Evolutionary conservation across 768 basidiomycete genomes (phyloP), one percentile per base, ranked within the genome.

Genomic region (Floccularia luteovirens): DNA sequence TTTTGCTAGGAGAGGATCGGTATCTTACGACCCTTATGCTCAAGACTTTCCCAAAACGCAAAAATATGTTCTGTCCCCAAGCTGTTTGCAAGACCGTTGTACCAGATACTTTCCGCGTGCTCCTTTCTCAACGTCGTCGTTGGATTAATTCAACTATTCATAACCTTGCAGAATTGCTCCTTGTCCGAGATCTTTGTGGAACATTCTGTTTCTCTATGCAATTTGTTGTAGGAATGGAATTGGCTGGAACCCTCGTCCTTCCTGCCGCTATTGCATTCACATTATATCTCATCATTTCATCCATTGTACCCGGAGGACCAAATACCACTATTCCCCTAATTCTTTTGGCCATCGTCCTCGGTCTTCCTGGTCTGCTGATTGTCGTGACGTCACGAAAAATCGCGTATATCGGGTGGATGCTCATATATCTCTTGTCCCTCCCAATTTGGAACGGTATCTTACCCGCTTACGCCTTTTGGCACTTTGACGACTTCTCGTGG

Each of bases 171-270:
- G 94, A 98, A 57, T 71, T 99, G 43, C 63, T 98, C 23, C 74
- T 97, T 36, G 94, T 99, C 19, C 81, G 93, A 17, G 96, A 99
- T 60, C 78, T 98, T n/a, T 99, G 94, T 50, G 96, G 96, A 34
- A 97, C 93, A 2, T 99, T 98, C 82, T 99, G 96, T 69, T 98
- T 99, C 77, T 93, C 90, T 8, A 97, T 97, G 94, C 93, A 96
- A 69, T 97, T 97, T 56, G 91, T 97, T 49, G 90, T 94, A 24
- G 92, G 86, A 58, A 99, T 99, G 93, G 96, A 99, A 58, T 70
- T 99, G 47, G 80, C 88, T 45, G 94, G 94, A 56, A 98, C 96
- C 2, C 74, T 99, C 46, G 94, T 98, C 21, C 71, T 98, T 17
- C 96, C 96, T 16, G 96, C 93, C 28, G 94, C 96, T 46, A 98